Percentiles rank a stretch among this genome's conserved stretches.
Evolutionary conservation across 73 alveolate genomes (phyloP).

Genomic region (Durusdinium trenchii): DNA sequence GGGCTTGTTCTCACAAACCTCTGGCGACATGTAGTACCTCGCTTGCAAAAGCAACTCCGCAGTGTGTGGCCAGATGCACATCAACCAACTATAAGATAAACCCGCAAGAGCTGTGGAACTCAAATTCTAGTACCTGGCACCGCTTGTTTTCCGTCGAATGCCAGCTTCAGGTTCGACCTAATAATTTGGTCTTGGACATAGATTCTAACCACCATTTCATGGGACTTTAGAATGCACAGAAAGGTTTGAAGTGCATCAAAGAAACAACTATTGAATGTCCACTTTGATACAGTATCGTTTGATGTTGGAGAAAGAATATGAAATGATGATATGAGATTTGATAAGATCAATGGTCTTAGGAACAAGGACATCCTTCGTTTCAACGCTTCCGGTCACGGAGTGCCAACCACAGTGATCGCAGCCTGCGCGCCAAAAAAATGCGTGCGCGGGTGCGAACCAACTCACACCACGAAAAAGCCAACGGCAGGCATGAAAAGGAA

Average conservation of each 20-base stretch:
- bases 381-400: slow-evolving; percentile 96
- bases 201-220: no score
- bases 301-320: no score
- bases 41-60: neutral
- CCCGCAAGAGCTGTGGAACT: neutral
- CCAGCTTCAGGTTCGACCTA: neutral
- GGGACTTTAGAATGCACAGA: no score
- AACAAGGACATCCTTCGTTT: no score
- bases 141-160: neutral
- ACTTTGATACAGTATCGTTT: no score
- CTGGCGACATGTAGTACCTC: slow-evolving; percentile 96
- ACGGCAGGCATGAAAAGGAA: neutral
- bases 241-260: no score
- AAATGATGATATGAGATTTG: no score
- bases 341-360: no score
- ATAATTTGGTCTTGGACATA: no score
- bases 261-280: no score
- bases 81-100: neutral
- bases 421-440: slow-evolving; percentile 29
- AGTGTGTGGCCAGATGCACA: neutral
- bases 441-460: neutral
- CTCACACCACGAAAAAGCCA: neutral
- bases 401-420: slow-evolving; percentile 97
- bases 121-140: neutral
- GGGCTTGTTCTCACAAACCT: slow-evolving; percentile 97